Evolutionary conservation across 2,329 filamentous ascomycete species (phyloP).

Genomic region (Dothistroma septosporum): DNA sequence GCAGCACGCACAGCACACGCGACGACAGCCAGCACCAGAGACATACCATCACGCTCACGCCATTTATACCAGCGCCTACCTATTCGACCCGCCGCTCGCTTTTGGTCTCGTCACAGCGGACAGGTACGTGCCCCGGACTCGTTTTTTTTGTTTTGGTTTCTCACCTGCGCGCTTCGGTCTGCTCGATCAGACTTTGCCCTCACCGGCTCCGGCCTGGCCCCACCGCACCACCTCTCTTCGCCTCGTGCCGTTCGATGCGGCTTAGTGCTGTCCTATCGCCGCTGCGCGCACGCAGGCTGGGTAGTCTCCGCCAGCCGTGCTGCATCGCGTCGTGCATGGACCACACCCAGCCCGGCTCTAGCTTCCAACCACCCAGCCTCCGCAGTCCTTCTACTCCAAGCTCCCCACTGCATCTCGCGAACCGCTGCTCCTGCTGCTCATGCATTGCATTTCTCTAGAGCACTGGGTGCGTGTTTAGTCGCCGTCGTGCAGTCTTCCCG

Average conservation of each 20-base stretch:
- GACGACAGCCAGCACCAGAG: neutral
- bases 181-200: constrained; percentile 4
- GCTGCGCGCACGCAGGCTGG: constrained; percentile 15
- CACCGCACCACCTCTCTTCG: constrained; percentile 20
- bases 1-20: neutral
- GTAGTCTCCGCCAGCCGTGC: constrained; percentile 18
- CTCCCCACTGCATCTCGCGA: constrained; percentile 30
- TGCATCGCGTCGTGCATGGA: constrained; percentile 11
- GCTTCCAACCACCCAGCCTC: constrained; percentile 30
- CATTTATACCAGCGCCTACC: neutral
- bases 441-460: constrained; percentile 36
- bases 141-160: constrained; percentile 5
- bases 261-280: constrained; percentile 13
- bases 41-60: neutral
- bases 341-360: constrained; percentile 12
- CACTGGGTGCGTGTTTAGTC: constrained; percentile 34
- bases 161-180: neutral
- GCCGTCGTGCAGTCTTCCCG: constrained; percentile 30
- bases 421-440: constrained; percentile 28
- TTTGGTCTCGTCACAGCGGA: neutral
- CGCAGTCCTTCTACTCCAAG: constrained; percentile 25
- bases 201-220: constrained; percentile 12
- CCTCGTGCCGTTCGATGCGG: constrained; percentile 18
- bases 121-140: constrained; percentile 10
- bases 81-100: neutral